Base-by-base conservation (phyloP, 2,329 filamentous ascomycete species). In the Colletotrichum sp. region DNA sequence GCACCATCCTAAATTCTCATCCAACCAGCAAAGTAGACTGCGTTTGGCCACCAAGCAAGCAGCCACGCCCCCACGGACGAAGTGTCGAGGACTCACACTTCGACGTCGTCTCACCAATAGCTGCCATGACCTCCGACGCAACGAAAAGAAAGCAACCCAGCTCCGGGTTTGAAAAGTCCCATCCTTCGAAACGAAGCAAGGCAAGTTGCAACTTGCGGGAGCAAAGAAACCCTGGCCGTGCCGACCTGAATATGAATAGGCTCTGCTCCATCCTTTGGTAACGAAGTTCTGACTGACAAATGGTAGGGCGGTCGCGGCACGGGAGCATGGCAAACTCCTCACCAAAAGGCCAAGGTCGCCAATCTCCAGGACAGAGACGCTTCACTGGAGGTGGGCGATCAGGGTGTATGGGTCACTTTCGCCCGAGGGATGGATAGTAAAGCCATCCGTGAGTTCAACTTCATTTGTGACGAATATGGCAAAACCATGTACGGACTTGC, bases 381-480 rank as follows among this genome's bases (percentile, higher is more conserved):
- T 52, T 81, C 83, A 15, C 84, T 96, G 64, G 91, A 94, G 79
- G 87, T 93, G 7, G 94, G 94, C 7, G 93, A 96, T 80, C 87
- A 89, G 68, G 94, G 94, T 7, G 92, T 96, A 74, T 96, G 94
- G 94, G 93, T 93, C 32, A 96, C 94, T 0, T 96, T 94, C 82
- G 92, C 93, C 67, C 90, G 93, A 81, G 91, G 91, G 78, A 93
- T 94, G 86, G 94, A 95, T 84, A 88, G 87, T 57, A 93, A 92
- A 83, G 93, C 94, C 16, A 89, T 94, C 4, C 87, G 88, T 66
- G 94, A 96, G 82, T 88, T 96, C 77, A 88, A 88, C 73, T 85
- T 90, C 74, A 85, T 96, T 26, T 94, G 95, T 80, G 88, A 93
- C 59, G 89, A 94, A 92, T 95, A 94, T 80, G 93, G 91, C 26